Evolutionary conservation across 768 basidiomycete genomes (phyloP), one percentile per base, ranked within the genome.

Genomic region (Leucocoprinus birnbaumii): DNA sequence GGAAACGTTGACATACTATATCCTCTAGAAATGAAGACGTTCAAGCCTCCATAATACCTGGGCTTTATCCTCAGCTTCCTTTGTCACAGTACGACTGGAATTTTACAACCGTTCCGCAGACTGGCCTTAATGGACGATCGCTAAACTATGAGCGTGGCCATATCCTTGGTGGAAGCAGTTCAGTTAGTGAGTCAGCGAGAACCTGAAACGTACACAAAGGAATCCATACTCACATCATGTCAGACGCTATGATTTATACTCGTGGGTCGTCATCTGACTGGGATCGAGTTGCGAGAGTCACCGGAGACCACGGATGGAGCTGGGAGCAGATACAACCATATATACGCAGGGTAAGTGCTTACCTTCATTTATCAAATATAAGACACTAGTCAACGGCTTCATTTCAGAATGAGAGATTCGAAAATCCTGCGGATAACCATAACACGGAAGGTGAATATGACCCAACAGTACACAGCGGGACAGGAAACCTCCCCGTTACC

Each of bases 191-290:
- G 38, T 38, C 31, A 11, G 5, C 11, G 11, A 5, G 31, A 5
- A 5, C 5, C 31, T 31, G 31, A 31, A 38, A 38, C 38, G 13
- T 5, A 16, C 6, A 38, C 9, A 4, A n/a, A 10, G 11, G 13
- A 16, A 38, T 35, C 34, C 38, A n/a, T 38, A 53, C 9, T 42
- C 9, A 38, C n/a, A 11, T 38, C 38, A n/a, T 4, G 3, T 4
- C 38, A 59, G 58, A 59, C 44, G 58, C 51, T 10, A 52, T 53
- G 55, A 42, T 56, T n/a, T 59, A 56, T 44, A 56, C 55, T 2
- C 49, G 58, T 2, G 50, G 58, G n/a, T 56, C 58, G n/a, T 53
- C 55, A 7, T 48, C 50, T 16, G 55, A 59, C 43, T 59, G 41
- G 16, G 58, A 59, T 44, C 46, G 58, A n/a, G 53, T 51, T 51